Evolutionary conservation across 2,329 filamentous ascomycete species (phyloP).

Genomic region (Hypoxylon sp.): DNA sequence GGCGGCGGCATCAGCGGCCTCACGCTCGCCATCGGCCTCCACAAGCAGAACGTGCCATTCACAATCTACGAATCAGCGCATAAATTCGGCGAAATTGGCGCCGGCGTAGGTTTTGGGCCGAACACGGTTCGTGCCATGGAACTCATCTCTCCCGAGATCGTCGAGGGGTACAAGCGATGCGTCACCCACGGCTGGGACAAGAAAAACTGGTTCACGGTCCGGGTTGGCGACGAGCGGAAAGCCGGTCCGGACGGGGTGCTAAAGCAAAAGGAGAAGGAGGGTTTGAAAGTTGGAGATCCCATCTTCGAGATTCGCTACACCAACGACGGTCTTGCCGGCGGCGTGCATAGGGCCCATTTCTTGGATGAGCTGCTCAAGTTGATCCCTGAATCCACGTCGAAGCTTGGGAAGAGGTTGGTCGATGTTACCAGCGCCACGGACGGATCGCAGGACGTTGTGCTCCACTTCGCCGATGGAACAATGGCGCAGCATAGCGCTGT

Average conservation of each 20-base stretch:
- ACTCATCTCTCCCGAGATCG: conserved; percentile 50
- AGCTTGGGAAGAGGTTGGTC: conserved; percentile 56
- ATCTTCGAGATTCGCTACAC: conserved; percentile 46
- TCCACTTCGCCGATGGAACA: conserved; percentile 59
- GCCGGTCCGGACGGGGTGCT: conserved; percentile 43
- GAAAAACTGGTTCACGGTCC: conserved; percentile 49
- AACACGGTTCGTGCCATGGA: conserved; percentile 55
- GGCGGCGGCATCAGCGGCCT: conserved; percentile 60
- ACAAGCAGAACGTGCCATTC: conserved; percentile 51
- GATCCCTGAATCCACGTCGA: conserved; percentile 54
- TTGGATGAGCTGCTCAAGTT: conserved; percentile 59
- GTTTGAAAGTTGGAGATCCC: conserved; percentile 43
- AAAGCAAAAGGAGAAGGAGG: conserved; percentile 38
- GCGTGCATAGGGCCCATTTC: conserved; percentile 58
- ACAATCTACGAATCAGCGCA: conserved; percentile 57
- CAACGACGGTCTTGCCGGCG: conserved; percentile 39
- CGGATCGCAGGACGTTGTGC: conserved; percentile 43
- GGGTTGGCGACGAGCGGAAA: conserved; percentile 47
- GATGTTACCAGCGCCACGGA: conserved; percentile 50
- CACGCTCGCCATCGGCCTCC: conserved; percentile 55
- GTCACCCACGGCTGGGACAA: conserved; percentile 49
- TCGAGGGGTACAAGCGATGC: conserved; percentile 51
- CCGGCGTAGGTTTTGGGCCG: conserved; percentile 56
- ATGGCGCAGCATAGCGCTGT: conserved; percentile 59
- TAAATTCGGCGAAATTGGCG: conserved; percentile 56